Evolutionary conservation across 1,284 basidiomycete genomes (phyloP), one percentile per base, ranked within the genome.

Genomic region (Puccinia horiana): DNA sequence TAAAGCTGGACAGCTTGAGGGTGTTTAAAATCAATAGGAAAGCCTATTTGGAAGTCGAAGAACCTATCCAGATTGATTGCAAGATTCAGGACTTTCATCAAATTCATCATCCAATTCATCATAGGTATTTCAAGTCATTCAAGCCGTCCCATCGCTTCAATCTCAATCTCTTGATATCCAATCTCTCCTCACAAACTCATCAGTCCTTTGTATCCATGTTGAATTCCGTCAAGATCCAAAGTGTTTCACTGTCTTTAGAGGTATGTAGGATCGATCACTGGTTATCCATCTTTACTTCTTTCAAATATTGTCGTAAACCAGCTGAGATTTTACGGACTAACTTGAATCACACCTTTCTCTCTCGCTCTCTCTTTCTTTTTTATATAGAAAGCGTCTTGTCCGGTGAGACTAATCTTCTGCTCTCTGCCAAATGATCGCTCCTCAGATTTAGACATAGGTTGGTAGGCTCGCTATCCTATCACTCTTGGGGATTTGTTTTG

Each of bases 361-460:
- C 12, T 5, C 5, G 65, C 37, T 23, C 8, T 35, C 23, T 69
- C 42, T 14, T 14, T 70, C 14, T n/a, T 35, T 26, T 54, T 42
- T 18, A 14, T 6, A 8, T 52, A 75, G 73, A 56, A 40, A 11
- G 52, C 52, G 58, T 72, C 67, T 18, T 69, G 67, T 35, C 70
- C 40, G 5, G 20, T 16, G 65, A 56, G 40, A 37, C 47, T 42
- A 29, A 58, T 58, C 20, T 77, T 58, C 32, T 47, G 56, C 18
- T 77, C 75, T 63, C 35, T 47, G 18, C 75, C 40, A n/a, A 16
- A 67, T 18, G 12, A 42, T 8, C 1, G 26, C 35, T 42, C 44
- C 16, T 77, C 61, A 14, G 61, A 77, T 44, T 67, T 47, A n/a
- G 47, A 78, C 23, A 78, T 69, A 69, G 63, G 44, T 67, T 20